A percentile compares a stretch with the other conserved stretches of the same genome.
These are phyloP conservation scores for Neurospora sp. DNA, from an alignment of 495 filamentous ascomycete species.

Conservation along the genomic window DNA sequence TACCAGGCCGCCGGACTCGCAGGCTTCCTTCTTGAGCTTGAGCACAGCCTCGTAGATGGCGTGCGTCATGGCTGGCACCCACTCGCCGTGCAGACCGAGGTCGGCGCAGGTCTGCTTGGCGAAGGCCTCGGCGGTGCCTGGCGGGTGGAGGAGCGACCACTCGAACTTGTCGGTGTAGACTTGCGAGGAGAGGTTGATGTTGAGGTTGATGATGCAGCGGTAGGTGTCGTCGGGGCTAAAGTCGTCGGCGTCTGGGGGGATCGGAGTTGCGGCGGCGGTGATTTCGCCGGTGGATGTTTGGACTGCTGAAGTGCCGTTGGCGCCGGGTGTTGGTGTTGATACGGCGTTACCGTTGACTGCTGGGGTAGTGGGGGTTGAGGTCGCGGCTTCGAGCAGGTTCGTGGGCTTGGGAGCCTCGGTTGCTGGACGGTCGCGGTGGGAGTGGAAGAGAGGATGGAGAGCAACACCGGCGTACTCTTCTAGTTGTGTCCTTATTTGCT, in stretches of 20 bases:
- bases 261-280: slow-evolving; percentile 17
- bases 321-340: slow-evolving; percentile 18
- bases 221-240: slow-evolving; percentile 82
- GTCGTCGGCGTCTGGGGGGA: slow-evolving; percentile 14
- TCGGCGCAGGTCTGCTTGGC: slow-evolving; percentile 88
- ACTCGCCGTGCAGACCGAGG: slow-evolving; percentile 80
- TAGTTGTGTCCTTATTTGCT: slow-evolving; percentile 85
- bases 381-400: slow-evolving; percentile 19
- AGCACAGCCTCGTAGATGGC: slow-evolving; percentile 95
- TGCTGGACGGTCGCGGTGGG: slow-evolving; percentile 30
- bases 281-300: slow-evolving; percentile 18
- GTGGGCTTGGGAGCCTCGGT: slow-evolving; percentile 34
- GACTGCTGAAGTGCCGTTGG: slow-evolving; percentile 7
- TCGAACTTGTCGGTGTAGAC: slow-evolving; percentile 97
- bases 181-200: slow-evolving; percentile 83
- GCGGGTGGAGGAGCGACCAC: slow-evolving; percentile 90
- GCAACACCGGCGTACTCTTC: slow-evolving; percentile 96
- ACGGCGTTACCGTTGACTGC: slow-evolving; percentile 22
- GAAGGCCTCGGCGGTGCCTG: slow-evolving; percentile 85
- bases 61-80: slow-evolving; percentile 87
- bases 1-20: slow-evolving; percentile 74
- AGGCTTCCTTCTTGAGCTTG: slow-evolving; percentile 89
- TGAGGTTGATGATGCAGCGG: slow-evolving; percentile 80
- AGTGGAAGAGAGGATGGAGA: slow-evolving; percentile 81
- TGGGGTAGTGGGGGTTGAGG: slow-evolving; percentile 30